Conservation (phyloP, 1,284 basidiomycete species). For the Paramarasmius palmivorus region DNA sequence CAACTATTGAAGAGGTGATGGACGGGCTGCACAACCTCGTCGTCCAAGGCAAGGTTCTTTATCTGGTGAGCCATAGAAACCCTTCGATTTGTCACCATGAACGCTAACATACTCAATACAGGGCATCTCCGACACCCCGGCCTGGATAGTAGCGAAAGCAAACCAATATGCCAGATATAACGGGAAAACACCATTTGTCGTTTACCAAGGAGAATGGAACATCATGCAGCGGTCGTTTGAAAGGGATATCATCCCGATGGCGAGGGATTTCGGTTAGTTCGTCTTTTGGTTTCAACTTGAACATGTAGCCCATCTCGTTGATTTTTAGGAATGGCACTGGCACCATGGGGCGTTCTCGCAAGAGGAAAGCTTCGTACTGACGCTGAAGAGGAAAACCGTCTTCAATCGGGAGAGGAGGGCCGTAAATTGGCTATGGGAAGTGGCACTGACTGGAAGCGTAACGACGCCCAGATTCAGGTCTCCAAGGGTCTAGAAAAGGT, state of each 20-base stretch:
- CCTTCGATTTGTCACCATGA: too few relatives aligned
- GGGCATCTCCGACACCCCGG: slow-evolving; percentile 42
- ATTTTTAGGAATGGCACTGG: too few relatives aligned
- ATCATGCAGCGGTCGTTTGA: slow-evolving; percentile 41
- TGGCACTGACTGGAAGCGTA: too few relatives aligned
- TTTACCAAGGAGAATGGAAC: slow-evolving; percentile 57
- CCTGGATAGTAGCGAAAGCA: slow-evolving; percentile 48
- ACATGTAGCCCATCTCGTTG: too few relatives aligned
- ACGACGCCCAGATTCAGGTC: too few relatives aligned
- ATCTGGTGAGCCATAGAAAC: slow-evolving; percentile 36
- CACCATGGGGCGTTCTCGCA: too few relatives aligned
- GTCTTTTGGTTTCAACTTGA: background rate
- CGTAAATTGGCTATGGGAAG: too few relatives aligned
- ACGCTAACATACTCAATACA: too few relatives aligned
- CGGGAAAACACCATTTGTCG: slow-evolving; percentile 46
- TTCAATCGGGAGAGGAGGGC: too few relatives aligned
- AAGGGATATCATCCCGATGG: slow-evolving; percentile 13
- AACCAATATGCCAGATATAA: slow-evolving; percentile 50
- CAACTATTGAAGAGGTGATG: slow-evolving; percentile 59
- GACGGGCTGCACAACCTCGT: slow-evolving; percentile 46
- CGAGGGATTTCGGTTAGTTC: background rate
- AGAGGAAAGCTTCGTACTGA: too few relatives aligned
- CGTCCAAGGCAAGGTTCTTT: slow-evolving; percentile 45
- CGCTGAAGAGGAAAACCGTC: too few relatives aligned
- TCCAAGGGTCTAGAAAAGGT: too few relatives aligned